phyloP scores from a whole-genome alignment of 495 filamentous ascomycete species.

The Penicillium manginii region DNA sequence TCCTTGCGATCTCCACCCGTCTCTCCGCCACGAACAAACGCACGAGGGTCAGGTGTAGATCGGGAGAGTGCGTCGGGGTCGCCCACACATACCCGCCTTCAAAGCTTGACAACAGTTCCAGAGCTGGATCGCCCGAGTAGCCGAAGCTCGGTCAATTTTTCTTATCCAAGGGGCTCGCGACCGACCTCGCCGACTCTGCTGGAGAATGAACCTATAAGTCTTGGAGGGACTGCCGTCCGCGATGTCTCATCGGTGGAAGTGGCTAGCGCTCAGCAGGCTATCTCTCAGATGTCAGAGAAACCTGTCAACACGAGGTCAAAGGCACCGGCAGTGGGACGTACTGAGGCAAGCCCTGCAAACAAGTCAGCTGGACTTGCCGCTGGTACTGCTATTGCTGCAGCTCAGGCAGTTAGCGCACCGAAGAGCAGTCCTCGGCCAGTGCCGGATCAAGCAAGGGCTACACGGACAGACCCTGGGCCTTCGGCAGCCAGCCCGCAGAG shows the following conservation, averaged over 20 bases:
- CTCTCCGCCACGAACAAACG: slow-evolving; percentile 39
- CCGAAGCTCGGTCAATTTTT: slow-evolving; percentile 81
- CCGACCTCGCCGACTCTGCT: slow-evolving; percentile 43
- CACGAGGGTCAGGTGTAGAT: slow-evolving; percentile 52
- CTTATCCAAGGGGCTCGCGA: slow-evolving; percentile 69
- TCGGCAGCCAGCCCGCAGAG: slow-evolving; percentile 5
- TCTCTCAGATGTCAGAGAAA: slow-evolving; percentile 51
- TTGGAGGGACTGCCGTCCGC: slow-evolving; percentile 17
- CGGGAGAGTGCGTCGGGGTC: slow-evolving; percentile 32
- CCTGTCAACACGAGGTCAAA: slow-evolving; percentile 59
- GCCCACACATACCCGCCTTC: slow-evolving; percentile 24
- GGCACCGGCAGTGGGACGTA: slow-evolving; percentile 33
- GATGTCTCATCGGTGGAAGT: slow-evolving; percentile 29
- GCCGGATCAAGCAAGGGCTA: slow-evolving; percentile 10
- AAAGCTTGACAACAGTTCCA: slow-evolving; percentile 40
- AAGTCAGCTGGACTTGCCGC: slow-evolving; percentile 39
- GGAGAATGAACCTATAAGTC: slow-evolving; percentile 23
- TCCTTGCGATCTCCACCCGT: slow-evolving; percentile 53
- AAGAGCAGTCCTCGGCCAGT: slow-evolving; percentile 16
- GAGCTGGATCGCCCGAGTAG: slow-evolving; percentile 62
- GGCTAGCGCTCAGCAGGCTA: slow-evolving; percentile 35
- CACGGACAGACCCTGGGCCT: slow-evolving; percentile 5
- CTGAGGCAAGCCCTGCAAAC: slow-evolving; percentile 47
- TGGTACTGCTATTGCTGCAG: slow-evolving; percentile 43
- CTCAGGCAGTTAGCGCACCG: slow-evolving; percentile 30